Evolutionary conservation across 495 filamentous ascomycete genomes (phyloP).

Genomic region (Neurospora tetraspora): DNA sequence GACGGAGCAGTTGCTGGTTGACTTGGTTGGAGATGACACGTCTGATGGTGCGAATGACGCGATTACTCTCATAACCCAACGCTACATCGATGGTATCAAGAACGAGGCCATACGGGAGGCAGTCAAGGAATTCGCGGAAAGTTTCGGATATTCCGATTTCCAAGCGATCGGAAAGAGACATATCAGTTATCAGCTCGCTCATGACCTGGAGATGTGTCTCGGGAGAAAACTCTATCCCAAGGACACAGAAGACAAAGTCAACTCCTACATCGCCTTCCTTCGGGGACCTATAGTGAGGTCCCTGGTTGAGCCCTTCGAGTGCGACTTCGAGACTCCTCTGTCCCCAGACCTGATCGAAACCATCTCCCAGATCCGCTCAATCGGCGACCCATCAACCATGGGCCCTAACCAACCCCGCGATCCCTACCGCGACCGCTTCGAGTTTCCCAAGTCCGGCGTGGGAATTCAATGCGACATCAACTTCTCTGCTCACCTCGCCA

Average conservation of each 20-base stretch:
- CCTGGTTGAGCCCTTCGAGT: background rate
- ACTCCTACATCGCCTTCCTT: conserved; percentile 30
- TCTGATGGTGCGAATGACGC: conserved; percentile 9
- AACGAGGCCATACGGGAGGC: conserved; percentile 23
- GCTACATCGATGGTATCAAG: conserved; percentile 38
- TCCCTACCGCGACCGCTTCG: conserved; percentile 45
- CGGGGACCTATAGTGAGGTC: conserved; percentile 7
- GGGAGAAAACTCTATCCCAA: conserved; percentile 28
- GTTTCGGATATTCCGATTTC: conserved; percentile 9
- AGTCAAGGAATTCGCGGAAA: conserved; percentile 24
- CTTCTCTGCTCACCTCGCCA: conserved; percentile 64
- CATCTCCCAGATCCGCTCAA: conserved; percentile 23
- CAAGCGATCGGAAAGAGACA: conserved; percentile 30
- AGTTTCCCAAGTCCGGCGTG: conserved; percentile 58
- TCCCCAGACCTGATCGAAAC: conserved; percentile 9
- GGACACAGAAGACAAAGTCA: conserved; percentile 19
- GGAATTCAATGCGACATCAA: conserved; percentile 80
- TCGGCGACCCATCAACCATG: conserved; percentile 31
- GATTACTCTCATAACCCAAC: conserved; percentile 16
- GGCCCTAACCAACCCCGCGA: conserved; percentile 41
- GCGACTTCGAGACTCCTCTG: conserved; percentile 19
- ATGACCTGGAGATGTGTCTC: conserved; percentile 38
- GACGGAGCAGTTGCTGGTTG: conserved; percentile 24
- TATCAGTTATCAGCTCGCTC: conserved; percentile 35
- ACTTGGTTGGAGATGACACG: conserved; percentile 18